Evolutionary conservation across 129 eudicot genomes (phyloP).

Genomic region (Pulicaria dysenterica): DNA sequence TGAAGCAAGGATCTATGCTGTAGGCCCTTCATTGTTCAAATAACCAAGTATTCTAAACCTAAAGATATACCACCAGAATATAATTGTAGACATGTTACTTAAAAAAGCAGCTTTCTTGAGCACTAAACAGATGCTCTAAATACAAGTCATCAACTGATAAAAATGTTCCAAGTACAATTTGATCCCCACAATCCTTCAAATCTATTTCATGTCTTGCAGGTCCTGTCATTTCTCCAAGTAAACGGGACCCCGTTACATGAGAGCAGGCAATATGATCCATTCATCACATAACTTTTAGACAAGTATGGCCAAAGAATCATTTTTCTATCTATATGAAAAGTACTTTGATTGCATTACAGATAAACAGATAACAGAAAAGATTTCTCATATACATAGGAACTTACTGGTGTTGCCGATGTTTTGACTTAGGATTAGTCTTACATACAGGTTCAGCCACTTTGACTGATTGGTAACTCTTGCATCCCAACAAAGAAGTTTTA

Average conservation of each 20-base stretch:
- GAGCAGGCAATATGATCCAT: neutral
- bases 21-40: constrained; percentile 27
- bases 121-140: constrained; percentile 25
- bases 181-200: constrained; percentile 15
- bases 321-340: neutral
- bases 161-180: constrained; percentile 14
- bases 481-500: constrained; percentile 42
- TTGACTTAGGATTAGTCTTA: constrained; percentile 26
- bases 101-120: constrained; percentile 18
- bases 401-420: constrained; percentile 26
- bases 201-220: constrained; percentile 1
- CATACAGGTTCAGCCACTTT: constrained; percentile 42
- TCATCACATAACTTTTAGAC: constrained; percentile 19
- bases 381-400: constrained; percentile 22
- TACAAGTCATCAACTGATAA: neutral
- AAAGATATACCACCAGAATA: constrained; percentile 25
- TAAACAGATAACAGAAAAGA: constrained; percentile 16
- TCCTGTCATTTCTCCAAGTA: neutral
- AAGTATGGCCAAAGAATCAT: constrained; percentile 19
- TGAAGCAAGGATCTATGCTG: constrained; percentile 41
- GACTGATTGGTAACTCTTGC: constrained; percentile 47
- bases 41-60: constrained; percentile 27
- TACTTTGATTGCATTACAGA: constrained; percentile 15
- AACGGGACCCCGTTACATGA: neutral
- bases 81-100: constrained; percentile 26